phyloP scores from a whole-genome alignment of 139 green algal genomes.

The Coelastrella sp. region DNA sequence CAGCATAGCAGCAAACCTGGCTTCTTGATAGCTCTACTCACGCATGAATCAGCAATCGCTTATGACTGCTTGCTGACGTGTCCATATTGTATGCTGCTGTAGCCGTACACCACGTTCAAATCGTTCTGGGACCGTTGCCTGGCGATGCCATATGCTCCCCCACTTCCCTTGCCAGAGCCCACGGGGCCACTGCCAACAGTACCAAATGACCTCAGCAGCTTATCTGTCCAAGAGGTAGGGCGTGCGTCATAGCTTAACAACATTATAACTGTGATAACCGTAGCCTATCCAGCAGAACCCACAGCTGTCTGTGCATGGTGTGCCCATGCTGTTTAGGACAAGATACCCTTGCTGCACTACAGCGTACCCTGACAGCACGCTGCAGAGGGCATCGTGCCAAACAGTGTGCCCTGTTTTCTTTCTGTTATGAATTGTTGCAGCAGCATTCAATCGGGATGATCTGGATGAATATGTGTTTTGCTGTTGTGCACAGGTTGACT shows the following conservation, averaged over 20 bases:
- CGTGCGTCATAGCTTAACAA: background rate
- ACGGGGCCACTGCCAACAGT: conserved; percentile 63
- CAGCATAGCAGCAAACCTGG: too few species aligned
- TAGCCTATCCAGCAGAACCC: too few species aligned
- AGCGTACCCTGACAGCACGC: too few species aligned
- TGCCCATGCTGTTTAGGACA: background rate
- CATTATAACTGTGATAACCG: too few species aligned
- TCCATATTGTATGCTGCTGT: conserved; percentile 15
- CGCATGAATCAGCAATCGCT: too few species aligned
- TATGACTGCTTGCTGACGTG: too few species aligned
- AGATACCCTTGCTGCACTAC: too few species aligned
- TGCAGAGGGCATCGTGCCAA: too few species aligned
- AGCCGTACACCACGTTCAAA: conserved; percentile 87
- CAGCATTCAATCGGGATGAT: background rate
- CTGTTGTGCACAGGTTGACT: conserved; percentile 52
- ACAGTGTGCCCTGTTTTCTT: too few species aligned
- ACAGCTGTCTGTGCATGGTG: background rate
- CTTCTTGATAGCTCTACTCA: too few species aligned
- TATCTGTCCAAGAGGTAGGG: conserved; percentile 65
- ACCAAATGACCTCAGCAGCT: conserved; percentile 8
- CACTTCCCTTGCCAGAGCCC: conserved; percentile 65
- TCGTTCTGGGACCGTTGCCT: conserved; percentile 83
- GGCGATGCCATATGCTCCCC: conserved; percentile 67
- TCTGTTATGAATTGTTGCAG: background rate
- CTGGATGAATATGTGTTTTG: background rate